Conservation (phyloP, 2,329 filamentous ascomycete genomes). For the Penicillium sp. region DNA sequence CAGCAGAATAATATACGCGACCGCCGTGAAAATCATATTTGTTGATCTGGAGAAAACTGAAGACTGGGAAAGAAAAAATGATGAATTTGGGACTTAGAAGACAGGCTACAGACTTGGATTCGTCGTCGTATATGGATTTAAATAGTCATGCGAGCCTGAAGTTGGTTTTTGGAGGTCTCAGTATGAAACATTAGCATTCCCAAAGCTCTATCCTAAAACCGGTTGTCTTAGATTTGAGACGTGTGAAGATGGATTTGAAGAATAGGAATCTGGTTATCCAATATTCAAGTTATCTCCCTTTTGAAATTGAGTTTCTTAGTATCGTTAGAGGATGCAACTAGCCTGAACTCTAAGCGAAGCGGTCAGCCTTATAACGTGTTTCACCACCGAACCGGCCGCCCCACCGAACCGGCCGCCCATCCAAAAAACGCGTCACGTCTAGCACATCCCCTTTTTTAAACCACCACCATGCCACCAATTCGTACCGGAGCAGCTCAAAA, state of each 20-base stretch:
- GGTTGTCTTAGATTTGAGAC: background rate
- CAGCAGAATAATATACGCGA: background rate
- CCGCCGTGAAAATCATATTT: background rate
- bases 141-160: background rate
- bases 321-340: conserved; percentile 1
- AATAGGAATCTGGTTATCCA: background rate
- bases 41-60: background rate
- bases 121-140: background rate
- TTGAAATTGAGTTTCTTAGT: conserved; percentile 1
- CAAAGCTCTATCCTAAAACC: background rate
- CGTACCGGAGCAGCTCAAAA: background rate
- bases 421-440: too few relatives aligned
- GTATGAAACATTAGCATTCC: background rate
- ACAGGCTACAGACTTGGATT: background rate
- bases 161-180: background rate
- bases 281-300: background rate
- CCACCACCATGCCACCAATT: conserved; percentile 9
- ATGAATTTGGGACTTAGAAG: background rate
- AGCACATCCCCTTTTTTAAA: background rate
- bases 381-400: too few relatives aligned
- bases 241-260: background rate
- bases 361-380: background rate
- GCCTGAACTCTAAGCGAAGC: background rate
- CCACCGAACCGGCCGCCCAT: too few relatives aligned
- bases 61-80: background rate